A percentile compares a stretch with the other conserved stretches of the same genome.
Conservation (phyloP, 2,329 filamentous ascomycete species). For the Thermothelomyces thermophilus region DNA sequence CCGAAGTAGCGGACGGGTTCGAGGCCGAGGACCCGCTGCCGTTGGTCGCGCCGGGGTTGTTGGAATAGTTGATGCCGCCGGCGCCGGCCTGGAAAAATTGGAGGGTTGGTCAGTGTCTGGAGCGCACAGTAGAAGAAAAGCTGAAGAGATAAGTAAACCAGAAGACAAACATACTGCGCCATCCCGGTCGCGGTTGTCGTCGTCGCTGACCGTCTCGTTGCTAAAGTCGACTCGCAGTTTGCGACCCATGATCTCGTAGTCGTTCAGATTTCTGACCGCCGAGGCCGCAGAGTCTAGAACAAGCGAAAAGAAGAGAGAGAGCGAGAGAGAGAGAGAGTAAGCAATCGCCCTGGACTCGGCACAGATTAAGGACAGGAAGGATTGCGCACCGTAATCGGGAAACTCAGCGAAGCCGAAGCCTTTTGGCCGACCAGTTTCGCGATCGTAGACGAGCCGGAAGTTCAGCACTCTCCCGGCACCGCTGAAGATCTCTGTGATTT, state of each 20-base stretch:
- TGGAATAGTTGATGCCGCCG: slow-evolving; percentile 9
- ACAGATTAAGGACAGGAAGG: not conserved
- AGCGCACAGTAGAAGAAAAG: not conserved
- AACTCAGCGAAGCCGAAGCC: slow-evolving; percentile 97
- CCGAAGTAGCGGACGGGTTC: slow-evolving; percentile 21
- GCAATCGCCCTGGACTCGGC: not conserved
- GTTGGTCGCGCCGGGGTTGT: slow-evolving; percentile 19
- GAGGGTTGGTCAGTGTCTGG: not conserved
- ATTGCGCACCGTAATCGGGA: slow-evolving; percentile 68
- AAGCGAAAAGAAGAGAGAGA: not conserved
- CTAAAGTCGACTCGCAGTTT: slow-evolving; percentile 94
- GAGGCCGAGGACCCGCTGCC: slow-evolving; percentile 18
- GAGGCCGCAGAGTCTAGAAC: slow-evolving; percentile 69
- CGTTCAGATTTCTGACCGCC: slow-evolving; percentile 90
- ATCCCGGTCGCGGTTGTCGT: slow-evolving; percentile 45
- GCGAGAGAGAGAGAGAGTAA: not conserved
- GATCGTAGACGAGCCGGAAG: slow-evolving; percentile 91
- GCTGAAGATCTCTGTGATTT: slow-evolving; percentile 90
- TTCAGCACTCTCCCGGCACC: slow-evolving; percentile 84
- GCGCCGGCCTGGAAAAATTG: slow-evolving; percentile 9
- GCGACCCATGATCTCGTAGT: slow-evolving; percentile 89
- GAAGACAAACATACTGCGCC: slow-evolving; percentile 18
- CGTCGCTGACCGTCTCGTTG: slow-evolving; percentile 74
- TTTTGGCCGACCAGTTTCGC: slow-evolving; percentile 88
- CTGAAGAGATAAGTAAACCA: not conserved